These are phyloP conservation scores for Colletotrichum cereale DNA, from an alignment of 2,329 filamentous ascomycete genomes.

Conservation along the genomic window DNA sequence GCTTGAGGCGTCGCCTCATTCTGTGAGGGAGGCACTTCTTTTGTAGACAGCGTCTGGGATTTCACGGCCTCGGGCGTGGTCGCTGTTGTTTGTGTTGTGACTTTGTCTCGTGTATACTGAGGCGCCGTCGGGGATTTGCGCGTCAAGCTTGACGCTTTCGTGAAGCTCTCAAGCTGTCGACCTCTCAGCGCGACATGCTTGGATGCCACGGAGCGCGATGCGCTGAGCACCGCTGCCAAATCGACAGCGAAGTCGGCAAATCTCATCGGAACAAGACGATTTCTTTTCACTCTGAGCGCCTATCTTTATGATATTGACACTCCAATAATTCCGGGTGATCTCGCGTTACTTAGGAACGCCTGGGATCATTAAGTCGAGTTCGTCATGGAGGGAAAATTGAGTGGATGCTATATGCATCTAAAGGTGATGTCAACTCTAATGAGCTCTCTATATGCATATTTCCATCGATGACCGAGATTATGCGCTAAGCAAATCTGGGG, in stretches of 20 bases:
- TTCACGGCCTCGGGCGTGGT: neutral
- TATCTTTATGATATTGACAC: conserved; percentile 3
- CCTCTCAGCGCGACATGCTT: conserved; percentile 71
- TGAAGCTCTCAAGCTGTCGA: conserved; percentile 65
- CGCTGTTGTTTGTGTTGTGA: neutral
- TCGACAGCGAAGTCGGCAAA: conserved; percentile 77
- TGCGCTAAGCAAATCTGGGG: neutral
- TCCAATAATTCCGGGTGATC: neutral
- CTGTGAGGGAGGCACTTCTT: neutral
- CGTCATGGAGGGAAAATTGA: conserved; percentile 38
- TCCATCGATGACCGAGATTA: neutral
- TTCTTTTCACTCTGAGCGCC: conserved; percentile 5
- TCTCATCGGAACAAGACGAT: conserved; percentile 58
- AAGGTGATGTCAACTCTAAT: neutral
- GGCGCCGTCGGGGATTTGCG: conserved; percentile 31
- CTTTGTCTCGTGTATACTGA: conserved; percentile 6
- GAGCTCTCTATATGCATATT: neutral
- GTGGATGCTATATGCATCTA: conserved; percentile 14
- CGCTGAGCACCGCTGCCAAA: conserved; percentile 76
- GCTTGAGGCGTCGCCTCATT: neutral
- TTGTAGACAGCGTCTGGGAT: neutral
- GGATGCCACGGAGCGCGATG: conserved; percentile 74
- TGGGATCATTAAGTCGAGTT: conserved; percentile 24
- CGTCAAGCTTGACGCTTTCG: conserved; percentile 59
- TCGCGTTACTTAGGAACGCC: neutral